Evolutionary conservation across 202 grass and related monocot species (phyloP).

Genomic region (Eragrostis tef): DNA sequence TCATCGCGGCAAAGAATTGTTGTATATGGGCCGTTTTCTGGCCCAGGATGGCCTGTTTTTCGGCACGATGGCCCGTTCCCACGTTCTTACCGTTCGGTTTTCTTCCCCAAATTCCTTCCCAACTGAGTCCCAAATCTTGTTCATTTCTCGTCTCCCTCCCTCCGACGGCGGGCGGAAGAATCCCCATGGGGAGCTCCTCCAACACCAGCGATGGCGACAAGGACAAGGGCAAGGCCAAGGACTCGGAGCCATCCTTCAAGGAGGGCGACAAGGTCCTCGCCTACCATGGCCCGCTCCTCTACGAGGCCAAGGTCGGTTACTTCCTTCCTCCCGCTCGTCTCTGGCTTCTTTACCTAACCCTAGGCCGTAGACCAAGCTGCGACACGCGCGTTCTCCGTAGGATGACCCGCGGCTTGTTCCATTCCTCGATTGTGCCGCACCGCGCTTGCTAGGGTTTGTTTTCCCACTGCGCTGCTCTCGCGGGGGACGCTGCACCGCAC

Average conservation of each 20-base stretch:
- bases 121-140: too few species aligned
- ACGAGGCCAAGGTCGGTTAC: conserved; percentile 74
- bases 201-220: conserved; percentile 43
- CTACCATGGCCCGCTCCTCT: conserved; percentile 93
- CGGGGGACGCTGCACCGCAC: not conserved
- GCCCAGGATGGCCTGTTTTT: too few species aligned
- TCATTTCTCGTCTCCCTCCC: too few species aligned
- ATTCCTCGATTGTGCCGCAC: not conserved
- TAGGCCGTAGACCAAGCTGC: not conserved
- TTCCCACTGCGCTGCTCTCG: not conserved
- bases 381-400: too few species aligned
- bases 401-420: not conserved
- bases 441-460: conserved; percentile 1
- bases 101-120: too few species aligned
- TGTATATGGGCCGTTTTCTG: too few species aligned
- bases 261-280: conserved; percentile 92
- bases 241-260: conserved; percentile 55
- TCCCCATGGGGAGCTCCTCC: conserved; percentile 27
- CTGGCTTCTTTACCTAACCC: not conserved
- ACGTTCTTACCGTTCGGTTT: too few species aligned
- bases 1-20: too few species aligned
- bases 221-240: conserved; percentile 12
- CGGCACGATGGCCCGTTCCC: too few species aligned
- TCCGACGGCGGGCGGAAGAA: too few species aligned
- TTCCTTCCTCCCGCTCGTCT: not conserved